Base-by-base conservation (phyloP, 805 yeast genomes). In the Kuraishia capsulata region DNA sequence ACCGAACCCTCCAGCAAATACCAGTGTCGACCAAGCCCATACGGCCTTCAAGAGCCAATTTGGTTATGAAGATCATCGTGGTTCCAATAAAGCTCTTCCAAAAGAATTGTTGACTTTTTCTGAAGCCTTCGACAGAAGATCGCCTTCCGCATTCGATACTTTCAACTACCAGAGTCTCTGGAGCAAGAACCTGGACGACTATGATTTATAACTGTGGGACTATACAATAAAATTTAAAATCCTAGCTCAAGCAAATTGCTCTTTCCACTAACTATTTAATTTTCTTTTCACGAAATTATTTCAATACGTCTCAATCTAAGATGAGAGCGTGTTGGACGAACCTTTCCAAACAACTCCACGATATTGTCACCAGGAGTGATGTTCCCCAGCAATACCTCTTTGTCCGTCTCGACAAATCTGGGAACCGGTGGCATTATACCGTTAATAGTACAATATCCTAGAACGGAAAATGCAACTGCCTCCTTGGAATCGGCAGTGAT, bases 391-490 rank as follows among this genome's bases (percentile, higher is more conserved):
- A 51, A 39, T 5, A 48, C 48, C 2, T 44, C 48, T 8, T 28
- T 42, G 16, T 44, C 33, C 20, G 52, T 44, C 37, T 52, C 53
- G 6, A 46, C 50, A 31, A 40, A 33, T 25, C 45, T 46, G 6
- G 56, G 56, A 3, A 52, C 51, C 20, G 46, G 43, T 23, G 48
- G 39, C 2, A 52, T 46, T 21, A 51, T 43, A 11, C 56, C 56
- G 16, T 46, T 30, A 26, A 52, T 42, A 11, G 53, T 50, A 17
- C 46, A 51, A 39, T 48, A 38, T 1, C 53, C 56, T 33, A 44
- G 51, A 23, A 51, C 45, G 14, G 55, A 54, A 45, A 52, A 52
- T 14, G 54, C 46, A 14, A 51, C 47, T 8, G 56, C 51, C 40
- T 52, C 56, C 39, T 51, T 50, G 2, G 53, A 48, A 36, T 50